Percentiles rank a stretch among this genome's conserved stretches.
phyloP scores from a whole-genome alignment of 2,329 filamentous ascomycete species.

The Monosporascus ibericus region DNA sequence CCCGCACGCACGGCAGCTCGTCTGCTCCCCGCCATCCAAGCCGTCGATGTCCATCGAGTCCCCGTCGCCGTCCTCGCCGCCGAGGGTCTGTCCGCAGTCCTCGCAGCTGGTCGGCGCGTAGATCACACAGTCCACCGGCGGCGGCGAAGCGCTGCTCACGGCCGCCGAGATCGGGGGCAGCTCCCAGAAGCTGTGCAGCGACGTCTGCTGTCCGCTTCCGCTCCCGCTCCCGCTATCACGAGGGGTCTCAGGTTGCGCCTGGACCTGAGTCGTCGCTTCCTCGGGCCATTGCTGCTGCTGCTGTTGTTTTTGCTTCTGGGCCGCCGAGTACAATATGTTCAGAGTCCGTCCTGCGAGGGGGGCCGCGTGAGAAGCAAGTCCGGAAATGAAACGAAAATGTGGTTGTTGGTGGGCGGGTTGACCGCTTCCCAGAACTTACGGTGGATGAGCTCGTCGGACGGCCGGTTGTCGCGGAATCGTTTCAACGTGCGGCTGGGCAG shows the following conservation, averaged over 20 bases:
- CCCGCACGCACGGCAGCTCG: conserved; percentile 42
- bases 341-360: conserved; percentile 46
- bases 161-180: conserved; percentile 34
- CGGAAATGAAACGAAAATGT: not conserved
- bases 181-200: conserved; percentile 57
- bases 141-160: conserved; percentile 16
- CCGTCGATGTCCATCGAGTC: conserved; percentile 32
- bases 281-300: conserved; percentile 19
- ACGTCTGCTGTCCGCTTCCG: conserved; percentile 34
- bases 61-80: conserved; percentile 24
- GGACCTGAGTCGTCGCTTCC: conserved; percentile 2
- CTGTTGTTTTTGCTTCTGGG: conserved; percentile 33
- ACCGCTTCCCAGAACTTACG: conserved; percentile 34
- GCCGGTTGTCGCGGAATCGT: conserved; percentile 52
- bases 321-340: conserved; percentile 47
- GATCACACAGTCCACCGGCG: conserved; percentile 6
- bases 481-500: conserved; percentile 55
- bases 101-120: conserved; percentile 39
- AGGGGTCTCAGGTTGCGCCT: conserved; percentile 9
- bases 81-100: conserved; percentile 39
- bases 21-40: conserved; percentile 31
- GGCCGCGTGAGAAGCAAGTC: conserved; percentile 11
- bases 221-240: conserved; percentile 4
- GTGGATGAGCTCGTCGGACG: conserved; percentile 49
- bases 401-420: not conserved